phyloP scores from a whole-genome alignment of 75 land plant genomes.

The Pinus tabuliformis region DNA sequence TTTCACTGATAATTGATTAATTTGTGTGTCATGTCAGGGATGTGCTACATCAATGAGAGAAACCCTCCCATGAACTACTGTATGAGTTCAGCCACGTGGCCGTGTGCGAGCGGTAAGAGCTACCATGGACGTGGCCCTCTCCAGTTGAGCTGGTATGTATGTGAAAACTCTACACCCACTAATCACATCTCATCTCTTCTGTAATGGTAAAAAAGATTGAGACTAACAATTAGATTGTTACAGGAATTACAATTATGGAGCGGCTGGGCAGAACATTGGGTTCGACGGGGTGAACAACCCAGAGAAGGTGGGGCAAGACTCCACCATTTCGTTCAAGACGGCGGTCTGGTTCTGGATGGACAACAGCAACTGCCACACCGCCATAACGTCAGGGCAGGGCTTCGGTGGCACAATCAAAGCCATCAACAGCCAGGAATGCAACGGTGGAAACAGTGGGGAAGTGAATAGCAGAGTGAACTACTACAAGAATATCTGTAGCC shows the following conservation, averaged over 20 bases:
- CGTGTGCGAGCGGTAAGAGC: slow-evolving; percentile 36
- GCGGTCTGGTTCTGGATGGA: slow-evolving; percentile 63
- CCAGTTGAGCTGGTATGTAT: slow-evolving; percentile 23
- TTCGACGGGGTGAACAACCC: slow-evolving; percentile 44
- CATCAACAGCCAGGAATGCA: slow-evolving; percentile 1
- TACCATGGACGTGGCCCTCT: slow-evolving; percentile 54
- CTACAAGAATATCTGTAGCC: not conserved
- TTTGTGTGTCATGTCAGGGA: slow-evolving; percentile 18
- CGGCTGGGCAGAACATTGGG: slow-evolving; percentile 36
- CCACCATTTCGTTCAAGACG: slow-evolving; percentile 45
- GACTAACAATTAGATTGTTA: too few species aligned
- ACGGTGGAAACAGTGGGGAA: not conserved
- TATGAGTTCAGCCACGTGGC: slow-evolving; percentile 19
- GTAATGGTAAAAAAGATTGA: too few species aligned
- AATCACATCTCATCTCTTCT: too few species aligned
- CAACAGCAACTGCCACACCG: slow-evolving; percentile 17
- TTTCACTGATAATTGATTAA: too few species aligned
- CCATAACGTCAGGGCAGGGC: slow-evolving; percentile 8
- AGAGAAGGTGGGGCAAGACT: slow-evolving; percentile 41
- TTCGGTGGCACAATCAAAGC: slow-evolving; percentile 8
- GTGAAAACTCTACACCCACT: too few species aligned
- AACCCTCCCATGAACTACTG: slow-evolving; percentile 23
- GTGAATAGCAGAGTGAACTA: not conserved
- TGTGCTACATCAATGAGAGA: slow-evolving; percentile 39
- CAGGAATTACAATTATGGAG: slow-evolving; percentile 67